phyloP scores from a whole-genome alignment of 163 green algal genomes.

The Prototheca wickerhamii region DNA sequence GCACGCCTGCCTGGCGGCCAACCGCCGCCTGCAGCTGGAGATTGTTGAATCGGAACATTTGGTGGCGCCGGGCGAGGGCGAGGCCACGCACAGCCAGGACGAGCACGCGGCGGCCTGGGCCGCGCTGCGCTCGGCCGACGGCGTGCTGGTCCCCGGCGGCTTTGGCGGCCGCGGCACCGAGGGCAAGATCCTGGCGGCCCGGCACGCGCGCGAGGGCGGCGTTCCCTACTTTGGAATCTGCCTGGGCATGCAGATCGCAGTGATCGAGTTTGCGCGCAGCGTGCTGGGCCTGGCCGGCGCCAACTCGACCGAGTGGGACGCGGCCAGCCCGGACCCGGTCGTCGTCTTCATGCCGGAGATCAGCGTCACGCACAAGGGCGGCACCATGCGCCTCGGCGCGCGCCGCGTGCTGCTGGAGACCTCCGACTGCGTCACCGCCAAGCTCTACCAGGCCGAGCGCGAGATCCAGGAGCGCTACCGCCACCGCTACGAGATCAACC shows the following conservation, averaged over 20 bases:
- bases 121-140: conserved; percentile 61
- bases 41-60: conserved; percentile 89
- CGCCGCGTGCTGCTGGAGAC: conserved; percentile 78
- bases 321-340: conserved; percentile 63
- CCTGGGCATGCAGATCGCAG: conserved; percentile 96
- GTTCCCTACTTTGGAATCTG: conserved; percentile 97
- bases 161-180: conserved; percentile 91
- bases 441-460: conserved; percentile 80
- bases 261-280: conserved; percentile 96
- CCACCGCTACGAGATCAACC: conserved; percentile 98
- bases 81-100: conserved; percentile 23
- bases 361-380: conserved; percentile 82
- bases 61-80: conserved; percentile 36
- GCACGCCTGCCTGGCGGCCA: conserved; percentile 83
- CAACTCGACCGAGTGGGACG: conserved; percentile 87
- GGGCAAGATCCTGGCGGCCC: conserved; percentile 89
- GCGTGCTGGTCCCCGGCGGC: conserved; percentile 93
- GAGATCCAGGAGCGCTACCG: conserved; percentile 91
- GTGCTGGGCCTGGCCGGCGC: conserved; percentile 76
- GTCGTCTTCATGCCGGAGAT: conserved; percentile 92
- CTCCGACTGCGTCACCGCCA: conserved; percentile 79
- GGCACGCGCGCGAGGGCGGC: conserved; percentile 72
- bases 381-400: conserved; percentile 94
- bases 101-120: conserved; percentile 44
- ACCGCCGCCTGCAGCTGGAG: conserved; percentile 73